Conservation (phyloP, 805 yeast species). For the Saturnispora sanitii region DNA sequence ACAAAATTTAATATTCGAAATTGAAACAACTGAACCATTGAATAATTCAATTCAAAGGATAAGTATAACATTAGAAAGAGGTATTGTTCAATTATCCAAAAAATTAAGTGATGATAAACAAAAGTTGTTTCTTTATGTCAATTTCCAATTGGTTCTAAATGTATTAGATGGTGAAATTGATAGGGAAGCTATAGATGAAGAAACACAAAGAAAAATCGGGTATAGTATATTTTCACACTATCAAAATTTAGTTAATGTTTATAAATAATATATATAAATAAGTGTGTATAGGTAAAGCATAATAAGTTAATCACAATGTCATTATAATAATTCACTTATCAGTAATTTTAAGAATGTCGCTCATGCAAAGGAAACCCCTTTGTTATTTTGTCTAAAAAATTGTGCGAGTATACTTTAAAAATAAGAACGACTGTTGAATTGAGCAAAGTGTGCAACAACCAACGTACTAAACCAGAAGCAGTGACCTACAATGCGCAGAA, state of each 20-base stretch:
- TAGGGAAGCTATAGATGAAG: slow-evolving; percentile 1
- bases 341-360: too few relatives aligned
- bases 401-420: too few relatives aligned
- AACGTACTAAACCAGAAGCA: too few relatives aligned
- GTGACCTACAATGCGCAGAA: too few relatives aligned
- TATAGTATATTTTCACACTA: slow-evolving; percentile 2
- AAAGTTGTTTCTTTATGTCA: slow-evolving; percentile 67
- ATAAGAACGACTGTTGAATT: too few relatives aligned
- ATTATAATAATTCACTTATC: too few relatives aligned
- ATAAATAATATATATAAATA: not conserved
- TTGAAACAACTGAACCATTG: slow-evolving; percentile 55
- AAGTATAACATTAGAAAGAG: slow-evolving; percentile 70
- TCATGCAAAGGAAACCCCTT: too few relatives aligned
- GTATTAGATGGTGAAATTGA: slow-evolving; percentile 29
- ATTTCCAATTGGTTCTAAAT: slow-evolving; percentile 54
- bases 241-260: slow-evolving; percentile 2
- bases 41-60: slow-evolving; percentile 58
- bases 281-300: too few relatives aligned
- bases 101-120: slow-evolving; percentile 34
- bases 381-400: too few relatives aligned
- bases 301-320: not conserved
- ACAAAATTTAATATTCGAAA: slow-evolving; percentile 23
- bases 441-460: too few relatives aligned
- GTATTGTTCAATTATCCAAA: slow-evolving; percentile 59
- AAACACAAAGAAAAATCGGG: slow-evolving; percentile 1